Evolutionary conservation across 169 alveolate species (phyloP).

Genomic region (Plasmodium vivax): DNA sequence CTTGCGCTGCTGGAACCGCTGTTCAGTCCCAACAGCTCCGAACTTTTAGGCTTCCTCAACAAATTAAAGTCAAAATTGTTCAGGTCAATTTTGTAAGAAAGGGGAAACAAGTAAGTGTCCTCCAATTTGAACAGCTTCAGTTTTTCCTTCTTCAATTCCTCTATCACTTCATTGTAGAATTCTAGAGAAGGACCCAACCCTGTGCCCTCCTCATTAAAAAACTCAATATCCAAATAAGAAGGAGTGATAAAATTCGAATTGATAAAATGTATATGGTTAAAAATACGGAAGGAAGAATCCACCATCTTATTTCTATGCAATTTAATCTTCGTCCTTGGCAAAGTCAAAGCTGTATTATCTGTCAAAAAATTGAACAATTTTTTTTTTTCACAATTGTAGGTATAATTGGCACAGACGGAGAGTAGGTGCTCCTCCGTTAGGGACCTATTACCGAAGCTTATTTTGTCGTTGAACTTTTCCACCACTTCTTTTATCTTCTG

Average conservation of each 20-base stretch:
- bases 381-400: constrained; percentile 64
- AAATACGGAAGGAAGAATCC: constrained; percentile 58
- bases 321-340: constrained; percentile 71
- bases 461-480: constrained; percentile 73
- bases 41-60: constrained; percentile 44
- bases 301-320: constrained; percentile 65
- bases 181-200: constrained; percentile 86
- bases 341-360: constrained; percentile 39
- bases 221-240: constrained; percentile 63
- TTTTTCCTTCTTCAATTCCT: constrained; percentile 75
- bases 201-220: constrained; percentile 81
- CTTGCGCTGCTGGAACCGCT: neutral
- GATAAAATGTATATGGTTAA: constrained; percentile 74
- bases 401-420: constrained; percentile 70
- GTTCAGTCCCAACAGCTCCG: constrained; percentile 13
- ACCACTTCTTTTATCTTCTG: constrained; percentile 74
- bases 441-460: constrained; percentile 17
- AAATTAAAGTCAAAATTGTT: constrained; percentile 72
- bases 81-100: constrained; percentile 68
- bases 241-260: constrained; percentile 68
- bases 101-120: constrained; percentile 44
- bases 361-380: constrained; percentile 55
- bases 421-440: constrained; percentile 70
- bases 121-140: constrained; percentile 68
- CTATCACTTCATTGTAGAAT: constrained; percentile 78